A percentile compares a stretch with the other conserved stretches of the same genome.
Evolutionary conservation across 768 basidiomycete genomes (phyloP).

Genomic region (Clathrus columnatus): DNA sequence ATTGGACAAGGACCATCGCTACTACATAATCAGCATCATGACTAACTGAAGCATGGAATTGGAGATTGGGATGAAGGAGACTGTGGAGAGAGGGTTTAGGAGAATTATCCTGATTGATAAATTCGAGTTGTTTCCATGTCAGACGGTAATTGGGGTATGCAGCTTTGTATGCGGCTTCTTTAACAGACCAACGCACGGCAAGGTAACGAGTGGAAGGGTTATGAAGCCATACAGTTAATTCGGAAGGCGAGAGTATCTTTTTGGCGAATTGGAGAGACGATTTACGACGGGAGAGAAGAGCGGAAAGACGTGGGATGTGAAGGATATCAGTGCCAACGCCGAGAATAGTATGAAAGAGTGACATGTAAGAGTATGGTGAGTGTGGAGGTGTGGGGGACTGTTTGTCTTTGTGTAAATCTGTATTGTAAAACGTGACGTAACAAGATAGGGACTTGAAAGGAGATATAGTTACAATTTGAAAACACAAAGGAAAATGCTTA

Average conservation of each 20-base stretch:
- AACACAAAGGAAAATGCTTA: no score
- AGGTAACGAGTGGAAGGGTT: neutral
- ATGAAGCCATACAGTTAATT: neutral
- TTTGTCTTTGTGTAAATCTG: no score
- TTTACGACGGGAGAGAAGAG: slow-evolving; percentile 39
- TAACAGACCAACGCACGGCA: slow-evolving; percentile 54
- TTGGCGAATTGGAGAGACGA: neutral
- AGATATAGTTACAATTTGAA: no score
- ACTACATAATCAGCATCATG: slow-evolving; percentile 77
- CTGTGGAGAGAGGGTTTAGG: slow-evolving; percentile 38
- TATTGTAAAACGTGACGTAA: neutral
- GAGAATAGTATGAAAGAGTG: no score
- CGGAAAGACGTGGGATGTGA: slow-evolving; percentile 55
- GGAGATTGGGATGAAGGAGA: slow-evolving; percentile 15
- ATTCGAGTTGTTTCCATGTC: slow-evolving; percentile 68
- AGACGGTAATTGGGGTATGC: slow-evolving; percentile 52
- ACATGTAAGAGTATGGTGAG: no score
- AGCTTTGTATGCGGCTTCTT: slow-evolving; percentile 85
- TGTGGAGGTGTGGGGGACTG: no score
- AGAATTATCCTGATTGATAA: slow-evolving; percentile 18
- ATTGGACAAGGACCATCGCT: slow-evolving; percentile 56
- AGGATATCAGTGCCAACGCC: slow-evolving; percentile 75
- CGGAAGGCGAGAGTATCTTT: neutral
- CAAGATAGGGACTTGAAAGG: neutral
- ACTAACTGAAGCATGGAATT: slow-evolving; percentile 62